Evolutionary conservation across 2,329 filamentous ascomycete species (phyloP).

Genomic region (Lachnellula hyalina): DNA sequence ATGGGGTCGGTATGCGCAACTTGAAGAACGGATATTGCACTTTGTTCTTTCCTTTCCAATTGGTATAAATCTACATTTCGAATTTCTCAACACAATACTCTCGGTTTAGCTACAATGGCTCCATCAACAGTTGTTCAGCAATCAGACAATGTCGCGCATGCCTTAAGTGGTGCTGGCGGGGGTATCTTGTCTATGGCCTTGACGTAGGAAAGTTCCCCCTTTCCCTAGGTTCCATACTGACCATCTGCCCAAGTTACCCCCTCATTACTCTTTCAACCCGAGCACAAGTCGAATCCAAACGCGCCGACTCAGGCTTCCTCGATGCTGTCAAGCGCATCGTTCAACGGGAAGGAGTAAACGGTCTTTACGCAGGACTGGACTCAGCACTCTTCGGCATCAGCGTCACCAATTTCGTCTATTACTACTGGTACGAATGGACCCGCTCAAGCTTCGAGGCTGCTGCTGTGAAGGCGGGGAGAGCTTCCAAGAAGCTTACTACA

Average conservation of each 20-base stretch:
- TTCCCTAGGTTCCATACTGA: conserved; percentile 9
- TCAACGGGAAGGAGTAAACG: conserved; percentile 81
- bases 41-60: conserved; percentile 1
- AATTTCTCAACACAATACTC: background rate
- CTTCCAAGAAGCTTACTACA: conserved; percentile 78
- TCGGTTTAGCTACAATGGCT: conserved; percentile 16
- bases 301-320: conserved; percentile 78
- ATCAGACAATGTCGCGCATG: conserved; percentile 95
- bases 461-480: conserved; percentile 65
- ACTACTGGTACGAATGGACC: conserved; percentile 99
- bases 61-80: background rate
- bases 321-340: conserved; percentile 82
- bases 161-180: conserved; percentile 85
- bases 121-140: conserved; percentile 43
- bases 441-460: conserved; percentile 79
- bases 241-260: conserved; percentile 63
- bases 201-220: conserved; percentile 54
- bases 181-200: conserved; percentile 93
- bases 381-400: conserved; percentile 96
- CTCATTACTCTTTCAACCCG: conserved; percentile 96
- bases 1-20: conserved; percentile 14
- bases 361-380: conserved; percentile 88
- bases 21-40: conserved; percentile 3
- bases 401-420: conserved; percentile 99
- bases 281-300: conserved; percentile 95